Percentiles rank a stretch among this genome's conserved stretches.
Evolutionary conservation across 1,284 basidiomycete species (phyloP).

Genomic region (Veloporphyrellus conicus): DNA sequence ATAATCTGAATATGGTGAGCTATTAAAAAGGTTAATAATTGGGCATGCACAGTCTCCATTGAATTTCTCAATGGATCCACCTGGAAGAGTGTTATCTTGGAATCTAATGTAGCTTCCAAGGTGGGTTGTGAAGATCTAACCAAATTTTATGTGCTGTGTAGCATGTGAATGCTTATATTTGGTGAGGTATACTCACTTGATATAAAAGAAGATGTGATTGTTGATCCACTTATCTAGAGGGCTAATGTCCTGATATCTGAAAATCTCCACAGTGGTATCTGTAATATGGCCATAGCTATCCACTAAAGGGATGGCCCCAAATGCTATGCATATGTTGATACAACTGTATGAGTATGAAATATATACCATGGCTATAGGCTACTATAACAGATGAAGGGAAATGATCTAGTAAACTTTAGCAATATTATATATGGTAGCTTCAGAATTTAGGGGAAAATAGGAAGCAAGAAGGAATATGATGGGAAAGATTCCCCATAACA

Average conservation of each 20-base stretch:
- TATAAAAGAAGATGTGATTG: constrained; percentile 2
- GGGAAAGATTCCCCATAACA: constrained; percentile 1
- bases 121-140: too few species aligned
- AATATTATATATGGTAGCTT: not conserved
- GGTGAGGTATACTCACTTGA: not conserved
- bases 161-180: too few species aligned
- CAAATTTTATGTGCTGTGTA: too few species aligned
- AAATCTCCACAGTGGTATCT: constrained; percentile 24
- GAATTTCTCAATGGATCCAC: not conserved
- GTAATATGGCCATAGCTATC: constrained; percentile 34
- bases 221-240: constrained; percentile 6
- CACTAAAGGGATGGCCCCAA: constrained; percentile 28
- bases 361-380: not conserved
- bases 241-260: not conserved
- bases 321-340: constrained; percentile 1
- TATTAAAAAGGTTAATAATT: not conserved
- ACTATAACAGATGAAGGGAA: not conserved
- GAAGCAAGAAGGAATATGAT: not conserved
- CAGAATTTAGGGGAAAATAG: not conserved
- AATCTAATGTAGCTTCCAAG: too few species aligned
- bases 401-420: constrained; percentile 2
- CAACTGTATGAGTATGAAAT: too few species aligned
- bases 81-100: fast-evolving
- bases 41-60: not conserved
- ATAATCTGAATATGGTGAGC: not conserved